Evolutionary conservation across 2,329 filamentous ascomycete genomes (phyloP), one percentile per base, ranked within the genome.

Genomic region (Chrysosphaeria jannelii): DNA sequence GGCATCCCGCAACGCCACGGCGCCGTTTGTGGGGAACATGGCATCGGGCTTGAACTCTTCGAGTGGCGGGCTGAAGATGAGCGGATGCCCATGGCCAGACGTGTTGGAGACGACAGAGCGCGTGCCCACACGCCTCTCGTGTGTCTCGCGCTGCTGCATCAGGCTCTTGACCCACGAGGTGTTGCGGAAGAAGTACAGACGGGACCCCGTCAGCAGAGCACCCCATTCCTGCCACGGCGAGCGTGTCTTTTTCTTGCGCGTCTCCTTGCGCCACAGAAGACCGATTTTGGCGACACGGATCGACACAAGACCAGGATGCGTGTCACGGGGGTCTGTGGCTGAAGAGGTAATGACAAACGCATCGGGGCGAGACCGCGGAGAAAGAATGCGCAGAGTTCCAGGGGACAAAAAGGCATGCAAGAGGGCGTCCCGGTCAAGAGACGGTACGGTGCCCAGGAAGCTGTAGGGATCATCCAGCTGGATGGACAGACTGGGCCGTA

Each of bases 161-260:
- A 97, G 45, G 28, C 59, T 71, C 43, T 90, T 93, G 16, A 89
- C 65, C 81, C 85, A 97, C 11, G 65, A 55, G 5, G 76, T 70
- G 39, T 93, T 91, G 27, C 75, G 68, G 48, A 93, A 97, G 42
- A 97, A 76, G 42, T 91, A 97, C 6, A 97, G 57, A 37, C 91
- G 81, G 5, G 85, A 88, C n/a, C 81, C 76, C 1, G 85, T 97
- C 14, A 97, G 55, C 28, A 97, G 71, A 13, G 78, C 85, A 24
- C 85, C 85, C 85, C 85, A 97, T 53, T 97, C 85, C 39, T 91
- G 81, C 85, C 85, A 97, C 2, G 85, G 81, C 8, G 81, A 91
- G 20, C 81, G 61, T 1, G 78, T 70, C 43, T 88, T 89, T 46
- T 85, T 81, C 46, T 81, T 90, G 47, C 89, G 91, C 2, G 57